phyloP scores from a whole-genome alignment of 768 basidiomycete species.

The Pseudohyphozyma bogoriensis region DNA sequence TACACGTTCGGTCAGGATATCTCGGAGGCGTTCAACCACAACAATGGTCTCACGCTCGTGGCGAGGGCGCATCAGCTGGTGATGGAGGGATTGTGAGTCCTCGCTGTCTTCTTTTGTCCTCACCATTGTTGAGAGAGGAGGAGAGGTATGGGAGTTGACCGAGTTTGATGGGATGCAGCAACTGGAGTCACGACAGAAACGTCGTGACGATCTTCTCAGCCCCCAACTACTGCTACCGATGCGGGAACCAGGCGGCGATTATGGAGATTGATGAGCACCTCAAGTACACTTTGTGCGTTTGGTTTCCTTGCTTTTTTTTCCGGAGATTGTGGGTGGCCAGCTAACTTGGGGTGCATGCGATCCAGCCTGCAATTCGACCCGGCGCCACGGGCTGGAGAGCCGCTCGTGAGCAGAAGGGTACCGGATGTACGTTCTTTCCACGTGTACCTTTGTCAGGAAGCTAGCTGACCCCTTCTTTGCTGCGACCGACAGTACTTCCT shows the following conservation, averaged over 20 bases:
- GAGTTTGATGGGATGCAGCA: slow-evolving; percentile 44
- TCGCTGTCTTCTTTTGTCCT: background rate
- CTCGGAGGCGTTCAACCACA: slow-evolving; percentile 97
- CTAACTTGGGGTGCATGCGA: background rate
- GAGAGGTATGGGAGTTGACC: background rate
- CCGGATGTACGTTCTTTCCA: slow-evolving; percentile 26
- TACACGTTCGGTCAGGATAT: slow-evolving; percentile 99
- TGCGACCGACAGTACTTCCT: slow-evolving; percentile 20
- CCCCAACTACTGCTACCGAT: slow-evolving; percentile 98
- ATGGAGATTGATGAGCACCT: slow-evolving; percentile 83
- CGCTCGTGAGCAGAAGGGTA: slow-evolving; percentile 62
- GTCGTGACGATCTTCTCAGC: slow-evolving; percentile 99
- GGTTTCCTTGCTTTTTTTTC: slow-evolving; percentile 41
- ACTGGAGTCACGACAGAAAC: slow-evolving; percentile 98
- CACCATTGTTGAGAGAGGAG: background rate
- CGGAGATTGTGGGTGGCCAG: slow-evolving; percentile 15
- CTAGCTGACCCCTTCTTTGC: background rate
- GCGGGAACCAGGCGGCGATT: slow-evolving; percentile 98
- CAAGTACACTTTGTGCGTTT: slow-evolving; percentile 54
- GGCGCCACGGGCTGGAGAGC: slow-evolving; percentile 95
- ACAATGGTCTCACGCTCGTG: slow-evolving; percentile 92
- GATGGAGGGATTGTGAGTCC: slow-evolving; percentile 70
- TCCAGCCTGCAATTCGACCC: slow-evolving; percentile 99
- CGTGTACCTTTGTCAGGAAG: background rate
- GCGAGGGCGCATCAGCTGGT: slow-evolving; percentile 51